phyloP scores from a whole-genome alignment of 1,284 basidiomycete species.

The Trichosporon coremiiforme region DNA sequence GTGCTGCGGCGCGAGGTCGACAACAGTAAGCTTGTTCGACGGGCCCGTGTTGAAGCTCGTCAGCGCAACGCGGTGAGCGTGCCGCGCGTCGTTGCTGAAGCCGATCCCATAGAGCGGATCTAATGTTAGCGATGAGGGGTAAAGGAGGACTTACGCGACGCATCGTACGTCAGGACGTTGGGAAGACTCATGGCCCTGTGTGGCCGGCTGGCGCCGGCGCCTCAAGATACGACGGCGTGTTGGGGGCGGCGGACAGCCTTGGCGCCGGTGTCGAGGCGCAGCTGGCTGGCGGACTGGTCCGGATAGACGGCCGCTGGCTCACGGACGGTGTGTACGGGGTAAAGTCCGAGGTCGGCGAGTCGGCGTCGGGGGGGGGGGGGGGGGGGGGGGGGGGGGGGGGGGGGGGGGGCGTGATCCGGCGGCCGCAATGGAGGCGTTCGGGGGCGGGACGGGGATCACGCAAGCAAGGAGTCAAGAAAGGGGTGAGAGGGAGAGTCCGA shows the following conservation, averaged over 20 bases:
- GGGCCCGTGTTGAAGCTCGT: conserved; percentile 48
- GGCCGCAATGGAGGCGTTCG: neutral
- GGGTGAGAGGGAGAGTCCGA: neutral
- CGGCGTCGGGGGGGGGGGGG: no score
- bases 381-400: no score
- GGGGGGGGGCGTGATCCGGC: neutral
- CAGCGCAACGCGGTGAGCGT: conserved; percentile 50
- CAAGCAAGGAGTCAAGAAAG: conserved; percentile 10
- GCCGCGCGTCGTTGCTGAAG: conserved; percentile 49
- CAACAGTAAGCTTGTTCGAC: conserved; percentile 50
- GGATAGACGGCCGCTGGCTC: conserved; percentile 6
- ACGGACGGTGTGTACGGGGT: neutral
- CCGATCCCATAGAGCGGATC: conserved; percentile 54
- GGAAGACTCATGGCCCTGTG: conserved; percentile 35
- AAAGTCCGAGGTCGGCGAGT: neutral
- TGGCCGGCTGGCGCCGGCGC: conserved; percentile 14
- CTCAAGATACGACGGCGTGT: conserved; percentile 1
- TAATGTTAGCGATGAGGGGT: conserved; percentile 29
- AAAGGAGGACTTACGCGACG: conserved; percentile 31
- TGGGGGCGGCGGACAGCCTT: neutral
- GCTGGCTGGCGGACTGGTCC: neutral
- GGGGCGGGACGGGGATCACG: neutral
- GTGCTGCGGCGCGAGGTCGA: conserved; percentile 35
- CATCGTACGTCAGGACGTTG: conserved; percentile 37
- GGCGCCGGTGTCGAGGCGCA: conserved; percentile 8